Conservation (phyloP, 2,329 filamentous ascomycete species). For the Elsinoe fawcettii region DNA sequence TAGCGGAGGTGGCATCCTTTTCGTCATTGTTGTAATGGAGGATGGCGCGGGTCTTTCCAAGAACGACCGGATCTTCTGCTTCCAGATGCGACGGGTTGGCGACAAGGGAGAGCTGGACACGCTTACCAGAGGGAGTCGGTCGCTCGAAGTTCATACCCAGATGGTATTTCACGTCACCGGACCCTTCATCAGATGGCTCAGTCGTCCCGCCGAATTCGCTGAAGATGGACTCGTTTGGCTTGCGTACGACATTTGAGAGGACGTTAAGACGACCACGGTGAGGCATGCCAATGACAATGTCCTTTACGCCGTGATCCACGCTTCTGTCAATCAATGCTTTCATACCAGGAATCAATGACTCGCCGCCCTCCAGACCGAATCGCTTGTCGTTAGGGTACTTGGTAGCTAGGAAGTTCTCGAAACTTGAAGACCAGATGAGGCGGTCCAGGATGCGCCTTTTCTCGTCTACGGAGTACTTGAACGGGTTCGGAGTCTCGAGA, state of each 20-base stretch:
- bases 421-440: conserved; percentile 97
- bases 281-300: conserved; percentile 99
- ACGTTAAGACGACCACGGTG: conserved; percentile 98
- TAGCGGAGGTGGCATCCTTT: conserved; percentile 76
- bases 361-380: conserved; percentile 95
- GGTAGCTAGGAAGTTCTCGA: conserved; percentile 88
- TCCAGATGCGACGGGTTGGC: conserved; percentile 98
- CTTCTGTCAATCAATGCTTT: conserved; percentile 97
- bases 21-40: conserved; percentile 99
- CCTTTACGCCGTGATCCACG: conserved; percentile 96
- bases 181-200: conserved; percentile 87
- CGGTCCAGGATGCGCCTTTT: conserved; percentile 96
- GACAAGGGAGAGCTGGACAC: conserved; percentile 96
- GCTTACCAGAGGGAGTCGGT: conserved; percentile 94
- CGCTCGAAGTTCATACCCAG: conserved; percentile 99
- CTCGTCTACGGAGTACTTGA: conserved; percentile 96
- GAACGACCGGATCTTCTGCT: conserved; percentile 93
- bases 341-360: conserved; percentile 96
- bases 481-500: conserved; percentile 85
- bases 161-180: conserved; percentile 98
- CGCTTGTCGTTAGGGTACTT: conserved; percentile 99
- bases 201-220: conserved; percentile 89
- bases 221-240: conserved; percentile 99
- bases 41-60: conserved; percentile 95
- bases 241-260: conserved; percentile 94